A percentile compares a stretch with the other conserved stretches of the same genome.
These are phyloP conservation scores for Pseudogymnoascus sp. DNA, from an alignment of 2,329 filamentous ascomycete species.

Conservation along the genomic window DNA sequence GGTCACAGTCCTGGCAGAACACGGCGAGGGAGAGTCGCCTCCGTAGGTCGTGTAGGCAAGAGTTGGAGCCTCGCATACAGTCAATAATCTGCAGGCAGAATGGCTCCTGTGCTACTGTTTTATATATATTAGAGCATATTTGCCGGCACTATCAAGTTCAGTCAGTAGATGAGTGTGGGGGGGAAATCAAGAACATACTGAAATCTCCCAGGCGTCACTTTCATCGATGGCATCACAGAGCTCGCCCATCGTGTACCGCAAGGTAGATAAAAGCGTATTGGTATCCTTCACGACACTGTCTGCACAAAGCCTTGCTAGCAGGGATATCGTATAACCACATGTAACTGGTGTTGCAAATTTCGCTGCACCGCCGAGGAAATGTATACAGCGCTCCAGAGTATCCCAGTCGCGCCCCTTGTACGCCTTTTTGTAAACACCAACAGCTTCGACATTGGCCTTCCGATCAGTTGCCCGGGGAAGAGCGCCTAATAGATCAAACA, in stretches of 20 bases:
- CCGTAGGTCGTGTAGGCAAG: slow-evolving; percentile 46
- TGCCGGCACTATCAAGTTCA: slow-evolving; percentile 36
- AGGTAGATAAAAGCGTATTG: slow-evolving; percentile 32
- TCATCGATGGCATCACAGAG: slow-evolving; percentile 36
- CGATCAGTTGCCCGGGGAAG: slow-evolving; percentile 3
- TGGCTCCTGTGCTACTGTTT: slow-evolving; percentile 37
- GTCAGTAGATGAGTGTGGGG: slow-evolving; percentile 11
- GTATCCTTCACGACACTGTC: slow-evolving; percentile 42
- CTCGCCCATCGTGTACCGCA: slow-evolving; percentile 35
- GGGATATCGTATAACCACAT: slow-evolving; percentile 32
- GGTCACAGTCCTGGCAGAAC: slow-evolving; percentile 43
- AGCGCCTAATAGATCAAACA: slow-evolving; percentile 12
- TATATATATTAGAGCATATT: slow-evolving; percentile 39
- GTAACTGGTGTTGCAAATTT: slow-evolving; percentile 19
- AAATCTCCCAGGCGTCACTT: slow-evolving; percentile 29
- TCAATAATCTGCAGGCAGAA: slow-evolving; percentile 51
- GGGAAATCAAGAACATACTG: background rate
- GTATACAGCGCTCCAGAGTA: slow-evolving; percentile 19
- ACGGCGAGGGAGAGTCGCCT: slow-evolving; percentile 57
- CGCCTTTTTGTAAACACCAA: background rate
- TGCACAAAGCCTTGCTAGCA: slow-evolving; percentile 46
- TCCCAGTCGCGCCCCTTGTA: slow-evolving; percentile 19
- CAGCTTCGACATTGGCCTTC: background rate
- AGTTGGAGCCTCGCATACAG: slow-evolving; percentile 46
- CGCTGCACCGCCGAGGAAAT: slow-evolving; percentile 20